phyloP scores from a whole-genome alignment of 805 yeast genomes.

The Saccharomycopsis amapae region DNA sequence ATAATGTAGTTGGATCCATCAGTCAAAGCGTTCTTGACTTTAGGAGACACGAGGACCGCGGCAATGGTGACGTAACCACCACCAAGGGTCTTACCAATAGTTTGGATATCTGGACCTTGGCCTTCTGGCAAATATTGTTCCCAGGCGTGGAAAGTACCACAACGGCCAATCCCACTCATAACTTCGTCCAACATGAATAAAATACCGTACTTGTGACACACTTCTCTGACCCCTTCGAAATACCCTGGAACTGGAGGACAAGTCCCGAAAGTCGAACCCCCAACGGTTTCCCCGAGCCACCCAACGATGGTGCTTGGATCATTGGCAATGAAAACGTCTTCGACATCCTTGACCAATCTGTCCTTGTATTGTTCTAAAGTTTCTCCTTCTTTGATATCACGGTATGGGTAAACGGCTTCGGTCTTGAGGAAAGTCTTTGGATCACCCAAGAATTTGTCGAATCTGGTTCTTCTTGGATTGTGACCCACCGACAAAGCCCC shows the following conservation, averaged over 20 bases:
- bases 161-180: constrained; percentile 50
- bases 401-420: constrained; percentile 27
- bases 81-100: constrained; percentile 43
- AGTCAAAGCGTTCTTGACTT: constrained; percentile 32
- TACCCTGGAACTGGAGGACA: constrained; percentile 39
- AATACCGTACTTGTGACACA: constrained; percentile 46
- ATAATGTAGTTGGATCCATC: constrained; percentile 32
- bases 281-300: constrained; percentile 39
- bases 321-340: constrained; percentile 33
- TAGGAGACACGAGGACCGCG: constrained; percentile 34
- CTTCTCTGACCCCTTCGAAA: constrained; percentile 37
- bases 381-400: constrained; percentile 28
- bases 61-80: constrained; percentile 45
- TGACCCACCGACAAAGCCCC: constrained; percentile 40
- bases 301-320: constrained; percentile 40
- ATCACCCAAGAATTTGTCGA: constrained; percentile 23
- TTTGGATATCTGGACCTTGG: constrained; percentile 40
- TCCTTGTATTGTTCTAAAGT: constrained; percentile 35
- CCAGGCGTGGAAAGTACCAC: constrained; percentile 43
- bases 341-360: constrained; percentile 35
- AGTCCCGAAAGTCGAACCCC: constrained; percentile 42
- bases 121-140: constrained; percentile 32
- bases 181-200: constrained; percentile 46
- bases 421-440: constrained; percentile 15
- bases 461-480: constrained; percentile 33